phyloP scores from a whole-genome alignment of 495 filamentous ascomycete species.

The Aeminium ludgeri region DNA sequence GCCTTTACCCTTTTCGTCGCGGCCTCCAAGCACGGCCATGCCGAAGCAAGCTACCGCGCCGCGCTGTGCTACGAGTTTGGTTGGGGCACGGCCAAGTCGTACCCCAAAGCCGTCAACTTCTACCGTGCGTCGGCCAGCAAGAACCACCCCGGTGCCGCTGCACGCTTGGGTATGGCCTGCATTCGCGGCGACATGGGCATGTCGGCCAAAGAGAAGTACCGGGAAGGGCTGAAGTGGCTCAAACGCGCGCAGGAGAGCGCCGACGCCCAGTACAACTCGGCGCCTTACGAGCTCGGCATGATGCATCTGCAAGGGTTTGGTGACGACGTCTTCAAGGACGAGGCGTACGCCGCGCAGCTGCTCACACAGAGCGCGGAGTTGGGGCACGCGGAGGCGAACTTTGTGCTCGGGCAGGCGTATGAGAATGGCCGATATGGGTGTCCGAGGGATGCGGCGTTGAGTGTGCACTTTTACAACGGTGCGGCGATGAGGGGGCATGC shows the following conservation, averaged over 20 bases:
- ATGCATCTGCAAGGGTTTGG: conserved; percentile 82
- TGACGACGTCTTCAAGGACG: conserved; percentile 81
- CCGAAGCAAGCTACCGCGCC: conserved; percentile 86
- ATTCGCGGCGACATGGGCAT: conserved; percentile 73
- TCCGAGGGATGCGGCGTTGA: conserved; percentile 78
- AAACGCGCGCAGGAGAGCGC: conserved; percentile 81
- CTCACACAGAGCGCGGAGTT: conserved; percentile 90
- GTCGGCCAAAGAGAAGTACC: conserved; percentile 47
- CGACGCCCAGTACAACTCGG: conserved; percentile 79
- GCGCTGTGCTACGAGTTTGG: conserved; percentile 96
- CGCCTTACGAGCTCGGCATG: conserved; percentile 76
- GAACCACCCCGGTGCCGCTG: conserved; percentile 87
- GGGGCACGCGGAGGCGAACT: conserved; percentile 70
- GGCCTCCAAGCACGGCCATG: conserved; percentile 92
- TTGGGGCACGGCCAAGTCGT: conserved; percentile 83
- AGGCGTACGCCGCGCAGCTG: conserved; percentile 78
- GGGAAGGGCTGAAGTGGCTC: conserved; percentile 91
- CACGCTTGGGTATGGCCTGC: conserved; percentile 79
- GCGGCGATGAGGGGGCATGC: conserved; percentile 73
- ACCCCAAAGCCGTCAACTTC: conserved; percentile 81
- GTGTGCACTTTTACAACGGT: conserved; percentile 91
- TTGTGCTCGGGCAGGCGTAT: conserved; percentile 85
- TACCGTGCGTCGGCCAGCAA: conserved; percentile 80
- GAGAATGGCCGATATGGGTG: conserved; percentile 80
- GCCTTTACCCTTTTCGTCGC: conserved; percentile 85